These are phyloP conservation scores for Coemansia sp. DNA, from an alignment of 192 early-diverging fungal species.

Conservation along the genomic window DNA sequence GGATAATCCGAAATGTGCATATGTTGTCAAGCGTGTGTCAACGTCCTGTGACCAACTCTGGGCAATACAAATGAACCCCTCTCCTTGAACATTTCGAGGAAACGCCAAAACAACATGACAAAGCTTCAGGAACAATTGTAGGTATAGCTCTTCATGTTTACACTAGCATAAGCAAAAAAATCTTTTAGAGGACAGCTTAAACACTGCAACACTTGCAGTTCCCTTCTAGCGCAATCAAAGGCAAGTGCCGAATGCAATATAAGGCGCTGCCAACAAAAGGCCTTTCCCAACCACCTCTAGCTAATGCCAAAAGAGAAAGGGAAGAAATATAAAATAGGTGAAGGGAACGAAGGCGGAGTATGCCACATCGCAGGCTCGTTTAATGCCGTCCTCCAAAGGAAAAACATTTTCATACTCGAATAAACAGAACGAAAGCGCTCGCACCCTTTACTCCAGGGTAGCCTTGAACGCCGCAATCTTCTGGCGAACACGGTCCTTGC, in stretches of 20 bases:
- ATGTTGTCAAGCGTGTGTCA: no score
- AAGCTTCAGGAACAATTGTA: no score
- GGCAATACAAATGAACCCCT: no score
- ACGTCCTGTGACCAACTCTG: no score
- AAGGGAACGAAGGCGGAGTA: conserved; percentile 42
- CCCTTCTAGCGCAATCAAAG: not conserved
- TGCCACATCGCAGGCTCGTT: conserved; percentile 52
- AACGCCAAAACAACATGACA: no score
- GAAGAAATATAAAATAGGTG: conserved; percentile 1
- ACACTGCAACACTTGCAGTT: conserved; percentile 44
- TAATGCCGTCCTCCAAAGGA: conserved; percentile 24
- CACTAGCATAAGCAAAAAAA: not conserved
- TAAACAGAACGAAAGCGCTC: not conserved
- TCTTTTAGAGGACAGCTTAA: conserved; percentile 30
- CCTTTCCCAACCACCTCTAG: not conserved
- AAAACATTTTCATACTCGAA: conserved; percentile 2
- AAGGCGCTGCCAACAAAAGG: not conserved
- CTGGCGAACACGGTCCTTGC: conserved; percentile 83
- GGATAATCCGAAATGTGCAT: no score
- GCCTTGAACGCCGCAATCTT: conserved; percentile 79
- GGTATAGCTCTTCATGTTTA: conserved; percentile 11
- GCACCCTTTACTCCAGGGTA: conserved; percentile 29
- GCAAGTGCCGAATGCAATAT: not conserved
- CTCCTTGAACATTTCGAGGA: no score
- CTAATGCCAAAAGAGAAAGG: not conserved